Conservation (phyloP, 169 alveolate genomes). For the Plasmodium berghei region DNA sequence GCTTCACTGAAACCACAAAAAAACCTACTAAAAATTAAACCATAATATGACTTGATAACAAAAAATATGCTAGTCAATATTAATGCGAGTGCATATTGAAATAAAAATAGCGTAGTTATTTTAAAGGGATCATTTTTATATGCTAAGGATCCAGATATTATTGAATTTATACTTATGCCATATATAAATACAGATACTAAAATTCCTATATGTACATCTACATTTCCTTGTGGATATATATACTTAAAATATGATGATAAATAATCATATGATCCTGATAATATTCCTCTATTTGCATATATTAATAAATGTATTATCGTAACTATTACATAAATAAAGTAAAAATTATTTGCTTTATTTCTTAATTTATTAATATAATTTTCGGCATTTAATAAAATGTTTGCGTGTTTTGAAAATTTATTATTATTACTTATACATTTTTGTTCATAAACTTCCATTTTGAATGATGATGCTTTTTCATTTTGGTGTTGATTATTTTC, state of each 20-base stretch:
- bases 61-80: slow-evolving; percentile 34
- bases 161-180: slow-evolving; percentile 52
- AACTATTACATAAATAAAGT: slow-evolving; percentile 27
- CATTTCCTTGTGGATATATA: slow-evolving; percentile 29
- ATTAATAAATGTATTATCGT: slow-evolving; percentile 38
- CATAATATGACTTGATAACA: slow-evolving; percentile 35
- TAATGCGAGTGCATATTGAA: slow-evolving; percentile 35
- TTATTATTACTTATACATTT: no score
- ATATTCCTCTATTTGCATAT: slow-evolving; percentile 59
- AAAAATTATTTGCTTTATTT: slow-evolving; percentile 30
- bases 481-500: no score
- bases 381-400: neutral
- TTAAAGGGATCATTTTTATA: slow-evolving; percentile 27
- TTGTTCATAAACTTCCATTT: no score
- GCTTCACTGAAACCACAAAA: slow-evolving; percentile 72
- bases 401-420: no score
- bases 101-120: slow-evolving; percentile 32
- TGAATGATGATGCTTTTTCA: no score
- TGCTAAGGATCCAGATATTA: slow-evolving; percentile 50
- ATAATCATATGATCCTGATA: slow-evolving; percentile 66
- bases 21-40: slow-evolving; percentile 61
- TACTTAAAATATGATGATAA: slow-evolving; percentile 33
- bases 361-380: slow-evolving; percentile 8
- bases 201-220: slow-evolving; percentile 64
- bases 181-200: slow-evolving; percentile 50